Percentiles rank a stretch among this genome's conserved stretches.
These are phyloP conservation scores for Paramecium octaurelia DNA, from an alignment of 73 alveolate genomes.

Conservation along the genomic window DNA sequence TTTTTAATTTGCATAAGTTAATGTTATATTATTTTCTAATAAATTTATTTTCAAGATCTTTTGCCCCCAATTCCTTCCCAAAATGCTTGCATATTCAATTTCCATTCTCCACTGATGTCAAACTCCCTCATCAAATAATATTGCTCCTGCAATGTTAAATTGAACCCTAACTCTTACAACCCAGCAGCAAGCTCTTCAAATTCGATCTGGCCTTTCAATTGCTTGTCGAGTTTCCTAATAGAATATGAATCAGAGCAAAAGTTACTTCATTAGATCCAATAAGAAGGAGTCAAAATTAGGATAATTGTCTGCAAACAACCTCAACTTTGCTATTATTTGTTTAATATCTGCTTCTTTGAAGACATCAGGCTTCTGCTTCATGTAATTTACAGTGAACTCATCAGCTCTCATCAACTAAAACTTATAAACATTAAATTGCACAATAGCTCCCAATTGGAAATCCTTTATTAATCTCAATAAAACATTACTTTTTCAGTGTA, in stretches of 20 bases:
- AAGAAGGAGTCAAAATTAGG: not conserved
- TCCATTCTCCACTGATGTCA: slow-evolving; percentile 1
- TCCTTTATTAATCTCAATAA: not conserved
- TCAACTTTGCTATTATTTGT: not conserved
- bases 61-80: slow-evolving; percentile 45
- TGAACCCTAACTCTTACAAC: slow-evolving; percentile 11
- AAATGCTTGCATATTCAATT: not conserved
- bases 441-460: not conserved
- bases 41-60: not conserved
- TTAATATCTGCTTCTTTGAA: slow-evolving; percentile 30
- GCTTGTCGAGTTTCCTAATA: not conserved
- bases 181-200: not conserved
- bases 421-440: slow-evolving; percentile 2
- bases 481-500: not conserved
- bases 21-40: not conserved
- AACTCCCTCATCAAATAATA: slow-evolving; percentile 31
- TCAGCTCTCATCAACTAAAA: slow-evolving; percentile 35
- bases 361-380: slow-evolving; percentile 1
- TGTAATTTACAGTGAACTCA: slow-evolving; percentile 1
- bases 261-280: not conserved
- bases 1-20: slow-evolving; percentile 8
- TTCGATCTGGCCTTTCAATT: not conserved
- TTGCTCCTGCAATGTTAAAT: slow-evolving; percentile 10
- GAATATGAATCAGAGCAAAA: not conserved
- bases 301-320: slow-evolving; percentile 1